Evolutionary conservation across 1,139 yeast species (phyloP).

Genomic region (Kluyveromyces sp.): DNA sequence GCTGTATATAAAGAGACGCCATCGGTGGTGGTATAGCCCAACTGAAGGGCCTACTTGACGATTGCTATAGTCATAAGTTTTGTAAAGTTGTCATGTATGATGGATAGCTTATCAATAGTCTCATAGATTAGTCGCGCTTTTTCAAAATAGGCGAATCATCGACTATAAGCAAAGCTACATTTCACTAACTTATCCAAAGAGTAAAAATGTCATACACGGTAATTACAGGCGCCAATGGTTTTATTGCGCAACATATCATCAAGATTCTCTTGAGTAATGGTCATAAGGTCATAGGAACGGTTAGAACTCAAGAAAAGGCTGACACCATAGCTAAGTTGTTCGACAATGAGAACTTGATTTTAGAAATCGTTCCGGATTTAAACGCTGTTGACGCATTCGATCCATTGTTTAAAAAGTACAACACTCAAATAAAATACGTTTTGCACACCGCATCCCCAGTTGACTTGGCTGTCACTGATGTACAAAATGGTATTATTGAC

Average conservation of each 20-base stretch:
- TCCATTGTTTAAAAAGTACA: slow-evolving; percentile 37
- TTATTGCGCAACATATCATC: slow-evolving; percentile 40
- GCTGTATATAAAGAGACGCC: too few relatives aligned
- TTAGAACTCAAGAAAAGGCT: slow-evolving; percentile 31
- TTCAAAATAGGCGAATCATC: too few relatives aligned
- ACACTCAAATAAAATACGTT: slow-evolving; percentile 42
- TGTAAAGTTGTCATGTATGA: too few relatives aligned
- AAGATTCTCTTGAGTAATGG: slow-evolving; percentile 21
- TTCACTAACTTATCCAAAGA: too few relatives aligned
- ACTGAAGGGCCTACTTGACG: too few relatives aligned
- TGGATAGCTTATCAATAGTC: too few relatives aligned
- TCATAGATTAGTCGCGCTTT: too few relatives aligned
- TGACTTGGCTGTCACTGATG: slow-evolving; percentile 28
- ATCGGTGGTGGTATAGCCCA: too few relatives aligned
- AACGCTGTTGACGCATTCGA: slow-evolving; percentile 44
- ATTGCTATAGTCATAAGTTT: too few relatives aligned
- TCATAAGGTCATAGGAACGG: slow-evolving; percentile 32
- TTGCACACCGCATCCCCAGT: slow-evolving; percentile 49
- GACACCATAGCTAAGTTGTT: slow-evolving; percentile 19
- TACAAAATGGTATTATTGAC: slow-evolving; percentile 34
- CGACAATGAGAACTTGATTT: slow-evolving; percentile 28
- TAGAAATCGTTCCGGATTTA: slow-evolving; percentile 46
- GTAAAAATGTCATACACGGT: slow-evolving; percentile 27
- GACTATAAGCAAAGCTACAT: too few relatives aligned
- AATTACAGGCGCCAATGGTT: slow-evolving; percentile 46